phyloP scores from a whole-genome alignment of 129 eudicot species.

The Daucus carota region DNA sequence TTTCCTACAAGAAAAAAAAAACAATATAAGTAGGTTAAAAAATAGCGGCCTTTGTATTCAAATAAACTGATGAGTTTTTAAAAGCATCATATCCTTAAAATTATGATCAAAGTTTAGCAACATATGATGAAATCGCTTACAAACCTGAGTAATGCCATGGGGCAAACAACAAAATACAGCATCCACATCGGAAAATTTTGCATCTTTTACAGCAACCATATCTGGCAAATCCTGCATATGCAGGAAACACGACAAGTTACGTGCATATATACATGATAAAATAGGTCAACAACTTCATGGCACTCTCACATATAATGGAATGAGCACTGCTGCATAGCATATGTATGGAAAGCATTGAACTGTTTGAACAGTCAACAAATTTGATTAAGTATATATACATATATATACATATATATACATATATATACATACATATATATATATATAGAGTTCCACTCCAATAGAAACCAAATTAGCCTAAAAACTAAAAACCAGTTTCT shows the following conservation, averaged over 20 bases:
- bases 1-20: conserved; percentile 54
- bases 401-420: not conserved
- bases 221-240: conserved; percentile 66
- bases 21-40: not conserved
- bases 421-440: not conserved
- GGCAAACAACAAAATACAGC: conserved; percentile 99
- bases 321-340: not conserved
- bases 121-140: not conserved
- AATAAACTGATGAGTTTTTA: not conserved
- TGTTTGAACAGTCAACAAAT: not conserved
- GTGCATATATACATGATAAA: not conserved
- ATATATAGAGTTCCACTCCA: no score
- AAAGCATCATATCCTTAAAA: not conserved
- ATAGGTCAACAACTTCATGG: not conserved
- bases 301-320: not conserved
- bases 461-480: no score
- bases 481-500: no score
- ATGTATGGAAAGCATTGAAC: not conserved
- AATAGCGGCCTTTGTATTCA: not conserved
- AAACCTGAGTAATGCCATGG: conserved; percentile 96
- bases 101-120: not conserved
- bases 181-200: conserved; percentile 85
- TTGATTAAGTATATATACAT: not conserved
- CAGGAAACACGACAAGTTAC: not conserved
- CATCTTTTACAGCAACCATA: conserved; percentile 87